Conservation (phyloP, 1,284 basidiomycete species). For the Coriolopsis trogii region DNA sequence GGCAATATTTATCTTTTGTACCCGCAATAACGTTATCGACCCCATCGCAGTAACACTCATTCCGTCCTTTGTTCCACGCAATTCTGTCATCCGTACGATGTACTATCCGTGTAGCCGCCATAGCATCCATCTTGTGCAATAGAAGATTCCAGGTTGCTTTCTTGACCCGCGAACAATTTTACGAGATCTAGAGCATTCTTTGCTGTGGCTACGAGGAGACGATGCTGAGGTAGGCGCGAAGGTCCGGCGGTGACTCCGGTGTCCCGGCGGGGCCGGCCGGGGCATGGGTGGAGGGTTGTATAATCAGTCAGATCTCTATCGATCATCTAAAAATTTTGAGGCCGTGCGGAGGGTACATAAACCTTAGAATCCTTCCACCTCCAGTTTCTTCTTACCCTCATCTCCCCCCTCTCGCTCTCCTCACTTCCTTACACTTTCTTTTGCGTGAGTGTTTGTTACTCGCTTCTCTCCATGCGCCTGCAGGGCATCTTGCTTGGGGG, state of each 20-base stretch:
- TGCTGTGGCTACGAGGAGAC: background rate
- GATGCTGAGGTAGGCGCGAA: background rate
- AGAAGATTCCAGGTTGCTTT: slow-evolving; percentile 20
- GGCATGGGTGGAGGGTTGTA: slow-evolving; percentile 28
- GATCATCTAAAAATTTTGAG: slow-evolving; percentile 42
- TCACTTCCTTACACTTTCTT: slow-evolving; percentile 36
- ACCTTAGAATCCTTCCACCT: slow-evolving; percentile 34
- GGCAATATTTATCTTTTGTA: slow-evolving; percentile 27
- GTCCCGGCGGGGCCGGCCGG: slow-evolving; percentile 32
- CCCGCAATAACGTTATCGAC: slow-evolving; percentile 23
- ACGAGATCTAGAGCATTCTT: background rate
- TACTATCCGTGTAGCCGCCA: slow-evolving; percentile 26
- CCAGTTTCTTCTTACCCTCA: slow-evolving; percentile 38
- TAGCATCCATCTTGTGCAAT: slow-evolving; percentile 18
- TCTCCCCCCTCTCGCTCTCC: slow-evolving; percentile 36
- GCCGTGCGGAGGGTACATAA: slow-evolving; percentile 40
- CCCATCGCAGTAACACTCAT: slow-evolving; percentile 20
- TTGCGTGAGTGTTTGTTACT: slow-evolving; percentile 29
- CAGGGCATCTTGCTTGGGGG: slow-evolving; percentile 15
- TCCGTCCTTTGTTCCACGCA: slow-evolving; percentile 12
- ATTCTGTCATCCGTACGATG: slow-evolving; percentile 21
- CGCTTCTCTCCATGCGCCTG: slow-evolving; percentile 2
- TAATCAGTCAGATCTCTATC: slow-evolving; percentile 33
- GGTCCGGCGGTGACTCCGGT: slow-evolving; percentile 29
- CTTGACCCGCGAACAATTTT: no score